Base-by-base conservation (phyloP, 2,329 filamentous ascomycete species). In the Verticillium longisporum region DNA sequence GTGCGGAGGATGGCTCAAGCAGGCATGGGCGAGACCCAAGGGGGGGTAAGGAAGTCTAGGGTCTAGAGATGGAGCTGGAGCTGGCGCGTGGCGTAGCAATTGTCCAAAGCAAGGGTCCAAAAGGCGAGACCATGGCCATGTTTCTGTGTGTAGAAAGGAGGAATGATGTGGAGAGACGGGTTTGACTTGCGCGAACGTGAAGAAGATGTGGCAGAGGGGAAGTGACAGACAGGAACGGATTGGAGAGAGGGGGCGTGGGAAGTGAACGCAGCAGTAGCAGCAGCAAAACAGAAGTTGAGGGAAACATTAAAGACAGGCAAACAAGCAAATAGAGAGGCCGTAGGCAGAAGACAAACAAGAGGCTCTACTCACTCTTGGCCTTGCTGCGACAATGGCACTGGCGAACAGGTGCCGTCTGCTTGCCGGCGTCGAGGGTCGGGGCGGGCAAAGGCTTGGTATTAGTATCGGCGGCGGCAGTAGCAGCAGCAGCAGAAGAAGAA, bases 41-140 rank as follows among this genome's bases (percentile, higher is more conserved):
- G 26, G 26, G 26, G 26, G 26, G 26, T 3, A 18, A 56, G 21
- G 41, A 34, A 59, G 6, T 53, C 33, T 31, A 60, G 34, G 32
- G 58, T 33, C 53, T 60, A 50, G 31, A 41, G 50, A n/a, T 60
- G 54, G 21, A 56, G 50, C 32, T 60, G 54, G 21, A 56, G 32
- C 58, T 55, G 15, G 33, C 58, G 58, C 45, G 45, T 50, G 45
- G 45, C 45, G 45, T 50, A 26, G 45, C 45, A 50, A 21, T 3
- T 26, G 41, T 26, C n/a, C n/a, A 21, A n/a, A n/a, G 45, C 45
- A 50, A 50, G 45, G 45, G 45, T 50, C 18, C 45, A 50, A n/a
- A 5, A 50, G 45, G 45, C 7, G 38, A 45, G 18, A 11, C 3
- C 45, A 11, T 21, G 45, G n/a, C 45, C 45, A 50, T 26, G 45